Conservation (phyloP, 2,329 filamentous ascomycete species). For the Scedosporium aurantiacum region DNA sequence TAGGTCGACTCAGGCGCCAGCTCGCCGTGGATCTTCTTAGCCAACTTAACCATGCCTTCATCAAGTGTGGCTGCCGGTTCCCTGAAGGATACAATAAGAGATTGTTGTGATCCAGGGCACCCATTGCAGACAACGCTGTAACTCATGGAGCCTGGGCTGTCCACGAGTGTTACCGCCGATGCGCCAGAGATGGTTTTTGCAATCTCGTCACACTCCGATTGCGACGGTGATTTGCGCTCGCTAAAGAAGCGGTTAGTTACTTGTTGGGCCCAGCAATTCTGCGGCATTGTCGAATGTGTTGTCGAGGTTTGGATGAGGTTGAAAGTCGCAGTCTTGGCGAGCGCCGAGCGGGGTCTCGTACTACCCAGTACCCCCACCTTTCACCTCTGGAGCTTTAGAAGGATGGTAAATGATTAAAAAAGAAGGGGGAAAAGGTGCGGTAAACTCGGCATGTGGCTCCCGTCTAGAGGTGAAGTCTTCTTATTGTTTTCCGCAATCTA, state of each 20-base stretch:
- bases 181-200: conserved; percentile 12
- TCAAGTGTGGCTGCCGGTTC: background rate
- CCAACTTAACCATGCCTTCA: conserved; percentile 11
- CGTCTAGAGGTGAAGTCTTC: too few relatives aligned
- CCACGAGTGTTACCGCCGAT: conserved; percentile 12
- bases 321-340: too few relatives aligned
- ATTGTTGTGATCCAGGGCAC: conserved; percentile 7
- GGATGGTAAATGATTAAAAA: too few relatives aligned
- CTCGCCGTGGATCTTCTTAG: conserved; percentile 16
- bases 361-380: too few relatives aligned
- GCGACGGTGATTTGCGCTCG: conserved; percentile 13
- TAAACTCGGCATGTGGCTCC: too few relatives aligned
- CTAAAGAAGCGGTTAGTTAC: background rate
- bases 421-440: too few relatives aligned
- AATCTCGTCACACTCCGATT: conserved; percentile 15
- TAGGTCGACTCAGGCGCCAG: conserved; percentile 15
- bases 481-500: too few relatives aligned
- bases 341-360: too few relatives aligned
- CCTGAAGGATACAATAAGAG: conserved; percentile 1
- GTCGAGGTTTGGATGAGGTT: background rate
- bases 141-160: conserved; percentile 18
- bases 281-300: background rate
- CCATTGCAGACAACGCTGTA: conserved; percentile 17
- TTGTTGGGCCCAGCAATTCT: conserved; percentile 1
- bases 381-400: too few relatives aligned